phyloP scores from a whole-genome alignment of 2,329 filamentous ascomycete species.

The Acrocalymma vagum region DNA sequence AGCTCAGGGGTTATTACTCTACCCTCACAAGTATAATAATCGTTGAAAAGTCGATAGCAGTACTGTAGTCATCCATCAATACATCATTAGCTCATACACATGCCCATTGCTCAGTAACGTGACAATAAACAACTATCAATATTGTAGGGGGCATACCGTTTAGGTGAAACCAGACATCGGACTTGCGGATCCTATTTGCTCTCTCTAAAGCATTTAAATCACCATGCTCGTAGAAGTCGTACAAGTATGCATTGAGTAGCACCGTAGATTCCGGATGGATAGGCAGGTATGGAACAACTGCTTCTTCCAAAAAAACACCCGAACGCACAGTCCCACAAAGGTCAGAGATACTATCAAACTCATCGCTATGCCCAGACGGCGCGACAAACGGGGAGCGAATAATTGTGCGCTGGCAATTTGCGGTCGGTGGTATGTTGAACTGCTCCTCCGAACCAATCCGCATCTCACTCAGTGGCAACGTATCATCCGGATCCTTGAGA shows the following conservation, averaged over 20 bases:
- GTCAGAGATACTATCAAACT: constrained; percentile 72
- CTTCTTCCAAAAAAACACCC: constrained; percentile 79
- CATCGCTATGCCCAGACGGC: constrained; percentile 72
- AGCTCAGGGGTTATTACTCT: too few species aligned
- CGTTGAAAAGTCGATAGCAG: too few species aligned
- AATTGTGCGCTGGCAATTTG: too few species aligned
- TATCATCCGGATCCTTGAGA: constrained; percentile 61
- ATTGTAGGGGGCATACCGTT: too few species aligned
- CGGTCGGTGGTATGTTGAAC: too few species aligned
- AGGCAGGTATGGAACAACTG: constrained; percentile 74
- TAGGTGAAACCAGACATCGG: constrained; percentile 76
- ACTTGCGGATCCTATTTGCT: constrained; percentile 71
- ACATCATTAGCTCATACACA: too few species aligned
- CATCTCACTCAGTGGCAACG: constrained; percentile 67
- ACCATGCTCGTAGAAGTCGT: constrained; percentile 81
- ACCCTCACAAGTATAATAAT: too few species aligned
- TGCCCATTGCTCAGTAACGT: too few species aligned
- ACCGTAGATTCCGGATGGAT: constrained; percentile 64
- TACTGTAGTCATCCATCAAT: too few species aligned
- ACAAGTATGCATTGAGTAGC: constrained; percentile 72
- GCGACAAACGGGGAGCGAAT: constrained; percentile 75
- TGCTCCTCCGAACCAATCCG: too few species aligned
- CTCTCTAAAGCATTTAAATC: constrained; percentile 66
- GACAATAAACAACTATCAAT: too few species aligned
- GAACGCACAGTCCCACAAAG: constrained; percentile 71